Conservation (phyloP, 768 basidiomycete species). For the Macrolepiota dolichaula region DNA sequence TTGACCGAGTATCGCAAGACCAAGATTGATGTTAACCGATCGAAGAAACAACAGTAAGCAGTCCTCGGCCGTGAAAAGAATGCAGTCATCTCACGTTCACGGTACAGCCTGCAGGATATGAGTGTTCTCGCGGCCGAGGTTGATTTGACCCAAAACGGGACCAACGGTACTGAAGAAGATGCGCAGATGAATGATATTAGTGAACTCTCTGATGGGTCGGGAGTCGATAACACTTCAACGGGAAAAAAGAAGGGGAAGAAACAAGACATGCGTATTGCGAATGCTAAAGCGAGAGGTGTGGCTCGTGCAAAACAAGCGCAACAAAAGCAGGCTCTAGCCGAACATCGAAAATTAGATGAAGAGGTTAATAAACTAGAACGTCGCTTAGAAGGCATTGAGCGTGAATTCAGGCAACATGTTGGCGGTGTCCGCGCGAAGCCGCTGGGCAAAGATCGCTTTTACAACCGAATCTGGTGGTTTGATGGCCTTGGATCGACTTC, state of each 20-base stretch:
- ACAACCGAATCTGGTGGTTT: slow-evolving; percentile 98
- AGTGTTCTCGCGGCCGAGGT: slow-evolving; percentile 54
- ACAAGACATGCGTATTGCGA: slow-evolving; percentile 28
- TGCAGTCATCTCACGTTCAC: slow-evolving; percentile 1
- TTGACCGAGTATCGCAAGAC: slow-evolving; percentile 93
- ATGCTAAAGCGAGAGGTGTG: slow-evolving; percentile 79
- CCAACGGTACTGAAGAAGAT: slow-evolving; percentile 55
- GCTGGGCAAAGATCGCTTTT: slow-evolving; percentile 88
- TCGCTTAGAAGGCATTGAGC: slow-evolving; percentile 82
- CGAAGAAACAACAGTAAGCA: slow-evolving; percentile 84
- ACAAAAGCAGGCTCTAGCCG: slow-evolving; percentile 76
- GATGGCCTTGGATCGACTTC: slow-evolving; percentile 90
- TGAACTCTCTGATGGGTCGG: slow-evolving; percentile 73
- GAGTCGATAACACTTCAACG: slow-evolving; percentile 57
- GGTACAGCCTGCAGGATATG: slow-evolving; percentile 69
- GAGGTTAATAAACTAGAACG: slow-evolving; percentile 83
- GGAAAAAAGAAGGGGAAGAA: slow-evolving; percentile 37
- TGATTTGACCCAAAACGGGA: slow-evolving; percentile 43
- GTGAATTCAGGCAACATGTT: slow-evolving; percentile 88
- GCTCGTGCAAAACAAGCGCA: slow-evolving; percentile 76
- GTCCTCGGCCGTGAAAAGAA: background rate
- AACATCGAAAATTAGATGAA: slow-evolving; percentile 82
- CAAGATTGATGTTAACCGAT: slow-evolving; percentile 90
- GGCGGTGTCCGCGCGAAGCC: slow-evolving; percentile 86
- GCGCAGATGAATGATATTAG: slow-evolving; percentile 60